These are phyloP conservation scores for Prunus campanulata DNA, from an alignment of 306 rosid genomes.

Conservation along the genomic window DNA sequence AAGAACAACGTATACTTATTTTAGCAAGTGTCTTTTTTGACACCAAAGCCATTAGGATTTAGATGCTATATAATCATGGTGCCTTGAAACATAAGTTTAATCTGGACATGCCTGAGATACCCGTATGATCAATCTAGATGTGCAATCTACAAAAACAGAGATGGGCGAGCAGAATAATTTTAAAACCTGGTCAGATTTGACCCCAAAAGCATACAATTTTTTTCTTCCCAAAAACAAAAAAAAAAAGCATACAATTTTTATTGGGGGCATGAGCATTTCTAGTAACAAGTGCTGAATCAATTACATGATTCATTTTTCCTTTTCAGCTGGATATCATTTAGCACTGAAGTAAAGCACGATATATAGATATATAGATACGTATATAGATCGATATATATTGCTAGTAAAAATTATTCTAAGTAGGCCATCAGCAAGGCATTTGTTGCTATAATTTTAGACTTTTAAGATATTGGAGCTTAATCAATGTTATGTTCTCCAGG, in stretches of 20 bases:
- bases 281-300: neutral
- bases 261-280: neutral
- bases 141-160: neutral
- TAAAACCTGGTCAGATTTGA: neutral
- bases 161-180: neutral
- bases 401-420: too few relatives aligned
- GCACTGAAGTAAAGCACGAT: neutral
- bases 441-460: constrained; percentile 3
- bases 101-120: neutral
- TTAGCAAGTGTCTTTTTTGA: neutral
- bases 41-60: neutral
- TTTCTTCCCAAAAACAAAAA: too few relatives aligned
- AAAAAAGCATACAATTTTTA: neutral
- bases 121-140: neutral
- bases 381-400: too few relatives aligned
- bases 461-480: constrained; percentile 16
- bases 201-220: neutral
- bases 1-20: neutral
- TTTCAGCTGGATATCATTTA: neutral
- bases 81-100: neutral
- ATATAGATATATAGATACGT: neutral
- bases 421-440: constrained; percentile 1
- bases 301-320: neutral
- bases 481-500: constrained; percentile 43
- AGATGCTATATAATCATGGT: neutral